phyloP scores from a whole-genome alignment of 345 rosid species.

The Ceriops tagal region DNA sequence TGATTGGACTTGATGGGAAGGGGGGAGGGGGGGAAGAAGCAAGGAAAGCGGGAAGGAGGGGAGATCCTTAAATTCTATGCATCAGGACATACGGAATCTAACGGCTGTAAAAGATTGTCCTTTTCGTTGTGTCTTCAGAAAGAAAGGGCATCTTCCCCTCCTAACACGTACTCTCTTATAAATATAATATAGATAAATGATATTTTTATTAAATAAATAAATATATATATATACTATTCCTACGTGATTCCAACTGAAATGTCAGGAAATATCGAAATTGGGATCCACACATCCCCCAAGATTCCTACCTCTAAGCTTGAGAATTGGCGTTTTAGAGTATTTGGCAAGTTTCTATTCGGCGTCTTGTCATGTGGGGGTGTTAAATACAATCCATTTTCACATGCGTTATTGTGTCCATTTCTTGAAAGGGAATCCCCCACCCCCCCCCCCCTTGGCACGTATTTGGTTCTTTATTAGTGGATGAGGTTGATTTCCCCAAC shows the following conservation, averaged over 20 bases:
- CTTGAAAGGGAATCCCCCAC: constrained; percentile 14
- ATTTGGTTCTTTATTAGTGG: no score
- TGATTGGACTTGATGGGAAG: not conserved
- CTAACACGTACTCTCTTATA: not conserved
- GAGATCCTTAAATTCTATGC: constrained; percentile 35
- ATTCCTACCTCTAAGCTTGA: constrained; percentile 32
- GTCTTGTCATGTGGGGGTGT: not conserved
- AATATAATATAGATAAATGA: not conserved
- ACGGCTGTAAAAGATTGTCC: constrained; percentile 43
- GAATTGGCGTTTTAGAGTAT: not conserved
- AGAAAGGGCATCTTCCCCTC: constrained; percentile 1
- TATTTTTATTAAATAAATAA: not conserved
- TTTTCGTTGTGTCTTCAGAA: constrained; percentile 3
- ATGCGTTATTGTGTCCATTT: constrained; percentile 7
- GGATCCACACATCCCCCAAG: constrained; percentile 32
- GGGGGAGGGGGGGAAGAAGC: not conserved
- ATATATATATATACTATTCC: not conserved
- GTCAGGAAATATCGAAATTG: constrained; percentile 14
- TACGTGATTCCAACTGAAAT: constrained; percentile 5
- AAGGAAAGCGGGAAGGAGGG: not conserved
- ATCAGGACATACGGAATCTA: constrained; percentile 36
- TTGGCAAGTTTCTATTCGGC: not conserved
- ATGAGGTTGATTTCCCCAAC: no score
- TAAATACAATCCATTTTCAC: constrained; percentile 9
- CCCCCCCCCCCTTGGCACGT: not conserved